Percentiles rank a stretch among this genome's conserved stretches.
Conservation (phyloP, 2,329 filamentous ascomycete genomes). For the Sphaceloma murrayae region DNA sequence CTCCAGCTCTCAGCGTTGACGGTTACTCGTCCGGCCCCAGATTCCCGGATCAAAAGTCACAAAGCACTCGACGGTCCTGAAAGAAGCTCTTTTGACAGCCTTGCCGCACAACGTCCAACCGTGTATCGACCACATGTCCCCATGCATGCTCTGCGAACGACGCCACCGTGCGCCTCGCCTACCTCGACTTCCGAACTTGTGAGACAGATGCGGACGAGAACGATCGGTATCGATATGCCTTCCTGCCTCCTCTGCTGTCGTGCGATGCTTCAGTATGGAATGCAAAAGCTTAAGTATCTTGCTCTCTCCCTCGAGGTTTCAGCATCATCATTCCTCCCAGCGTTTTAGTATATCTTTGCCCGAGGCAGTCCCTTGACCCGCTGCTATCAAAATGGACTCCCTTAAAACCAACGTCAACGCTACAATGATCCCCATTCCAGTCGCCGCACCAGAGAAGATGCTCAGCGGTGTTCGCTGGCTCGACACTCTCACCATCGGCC, state of each 20-base stretch:
- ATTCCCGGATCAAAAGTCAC: not conserved
- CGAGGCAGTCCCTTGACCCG: too few relatives aligned
- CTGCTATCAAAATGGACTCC: too few relatives aligned
- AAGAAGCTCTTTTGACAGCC: slow-evolving; percentile 6
- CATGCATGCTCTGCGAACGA: not conserved
- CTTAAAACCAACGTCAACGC: not conserved
- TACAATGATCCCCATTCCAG: not conserved
- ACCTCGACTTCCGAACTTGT: not conserved
- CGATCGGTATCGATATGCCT: not conserved
- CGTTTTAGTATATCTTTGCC: too few relatives aligned
- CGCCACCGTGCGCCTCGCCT: slow-evolving; percentile 5
- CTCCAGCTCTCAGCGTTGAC: not conserved
- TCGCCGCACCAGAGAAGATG: slow-evolving; percentile 33
- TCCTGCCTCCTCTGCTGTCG: too few relatives aligned
- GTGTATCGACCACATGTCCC: slow-evolving; percentile 1
- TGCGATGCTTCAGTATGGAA: too few relatives aligned
- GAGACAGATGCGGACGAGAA: slow-evolving; percentile 7
- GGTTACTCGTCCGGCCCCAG: not conserved
- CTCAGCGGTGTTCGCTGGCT: not conserved
- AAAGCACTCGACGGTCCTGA: not conserved
- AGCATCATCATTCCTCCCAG: slow-evolving; percentile 3
- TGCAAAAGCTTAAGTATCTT: slow-evolving; percentile 2
- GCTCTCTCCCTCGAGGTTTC: not conserved
- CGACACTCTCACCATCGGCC: not conserved
- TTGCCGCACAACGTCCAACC: not conserved